Evolutionary conservation across 140 eudicot genomes (phyloP), one percentile per base, ranked within the genome.

Genomic region (Bidens hawaiensis): DNA sequence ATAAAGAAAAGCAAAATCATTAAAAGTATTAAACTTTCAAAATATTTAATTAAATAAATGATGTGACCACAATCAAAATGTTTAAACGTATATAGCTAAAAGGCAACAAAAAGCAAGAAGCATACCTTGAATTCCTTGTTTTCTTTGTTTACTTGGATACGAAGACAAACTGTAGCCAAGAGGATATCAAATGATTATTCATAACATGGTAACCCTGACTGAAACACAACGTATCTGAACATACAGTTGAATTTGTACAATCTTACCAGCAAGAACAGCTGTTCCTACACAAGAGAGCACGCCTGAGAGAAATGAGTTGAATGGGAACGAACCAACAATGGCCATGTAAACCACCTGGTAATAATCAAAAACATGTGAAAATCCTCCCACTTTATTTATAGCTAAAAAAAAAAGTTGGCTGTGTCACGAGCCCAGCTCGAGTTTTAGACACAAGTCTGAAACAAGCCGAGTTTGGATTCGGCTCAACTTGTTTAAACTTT

Each of bases 141-240:
- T 41, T 89, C 97, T 76, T 89, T 85, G 97, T 89, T 89, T 54
- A 89, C 95, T 85, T 85, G 97, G 69, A 85, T 89, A 43, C 95
- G 95, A 41, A 89, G 97, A 65, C 95, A 77, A 49, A 89, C 91
- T 89, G 86, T 40, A 34, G 21, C 26, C 43, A 60, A 58, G 43
- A 65, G 11, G 9, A 33, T 14, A 76, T 6, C 16, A 36, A 66
- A 68, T 27, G 65, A 63, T 68, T 33, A 55, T 33, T 21, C 11
- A 65, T 14, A 16, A 46, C 43, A 64, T 27, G 16, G 48, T 12
- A 36, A 30, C 57, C 24, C 27, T 24, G 38, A 24, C n/a, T 40
- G 56, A 70, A 60, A 15, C 23, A 1, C 30, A 54, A 24, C 30
- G 1, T 52, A 31, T 5, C 26, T 13, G 30, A 13, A 47, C 17